These are phyloP conservation scores for Alternaria viburni DNA, from an alignment of 2,329 filamentous ascomycete genomes.

Conservation along the genomic window DNA sequence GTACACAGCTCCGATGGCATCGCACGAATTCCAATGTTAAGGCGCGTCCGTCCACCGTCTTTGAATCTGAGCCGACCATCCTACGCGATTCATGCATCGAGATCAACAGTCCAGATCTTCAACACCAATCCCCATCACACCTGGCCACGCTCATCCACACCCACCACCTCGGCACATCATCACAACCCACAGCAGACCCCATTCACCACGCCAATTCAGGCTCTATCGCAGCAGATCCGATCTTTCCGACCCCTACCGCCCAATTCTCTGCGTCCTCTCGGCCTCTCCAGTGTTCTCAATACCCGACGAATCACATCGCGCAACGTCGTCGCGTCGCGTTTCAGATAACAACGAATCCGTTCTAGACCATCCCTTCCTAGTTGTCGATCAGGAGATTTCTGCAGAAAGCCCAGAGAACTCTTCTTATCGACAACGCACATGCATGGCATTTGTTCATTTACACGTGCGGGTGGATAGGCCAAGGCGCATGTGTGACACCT, in stretches of 20 bases:
- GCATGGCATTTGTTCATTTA: not conserved
- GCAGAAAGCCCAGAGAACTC: not conserved
- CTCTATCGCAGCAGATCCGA: not conserved
- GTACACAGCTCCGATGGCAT: not conserved
- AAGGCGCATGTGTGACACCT: not conserved
- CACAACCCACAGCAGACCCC: not conserved
- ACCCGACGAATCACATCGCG: not conserved
- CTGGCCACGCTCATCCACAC: not conserved
- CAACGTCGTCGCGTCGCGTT: not conserved
- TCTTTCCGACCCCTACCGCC: not conserved
- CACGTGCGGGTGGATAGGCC: not conserved
- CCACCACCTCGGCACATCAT: not conserved
- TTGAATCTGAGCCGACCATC: not conserved
- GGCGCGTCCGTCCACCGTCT: not conserved
- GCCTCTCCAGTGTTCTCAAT: not conserved
- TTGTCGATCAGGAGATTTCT: conserved; percentile 1
- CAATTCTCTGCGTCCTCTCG: not conserved
- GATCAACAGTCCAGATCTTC: not conserved
- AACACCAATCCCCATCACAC: not conserved
- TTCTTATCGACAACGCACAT: not conserved
- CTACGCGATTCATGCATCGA: not conserved
- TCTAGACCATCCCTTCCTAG: not conserved
- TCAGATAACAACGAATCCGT: not conserved
- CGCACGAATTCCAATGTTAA: not conserved
- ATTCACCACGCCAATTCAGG: not conserved